Base-by-base conservation (phyloP, 768 basidiomycete species). In the Trametes cubensis region DNA sequence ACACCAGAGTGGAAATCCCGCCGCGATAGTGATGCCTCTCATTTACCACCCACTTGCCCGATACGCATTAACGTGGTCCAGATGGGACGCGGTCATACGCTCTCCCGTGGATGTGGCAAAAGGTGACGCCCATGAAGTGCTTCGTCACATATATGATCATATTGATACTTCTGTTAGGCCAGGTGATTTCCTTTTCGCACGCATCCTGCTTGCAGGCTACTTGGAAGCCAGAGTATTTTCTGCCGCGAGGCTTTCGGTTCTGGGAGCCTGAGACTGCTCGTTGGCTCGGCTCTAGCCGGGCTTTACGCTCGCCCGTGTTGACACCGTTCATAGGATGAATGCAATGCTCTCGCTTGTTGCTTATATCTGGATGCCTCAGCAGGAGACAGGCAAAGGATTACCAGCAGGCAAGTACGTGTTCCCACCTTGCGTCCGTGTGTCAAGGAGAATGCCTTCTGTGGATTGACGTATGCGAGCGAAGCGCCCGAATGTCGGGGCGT, bases 111-210 rank as follows among this genome's bases (percentile, higher is more conserved):
- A 11, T 40, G 42, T 52, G 58, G 50, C 41, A 52, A 15, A 20
- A 21, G 58, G 49, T 59, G 58, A 59, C 34, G 58, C 58, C 38
- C 41, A 5, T 28, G 28, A 34, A 40, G n/a, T 15, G 8, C 58
- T 44, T 59, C 57, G 47, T 50, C 57, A 50, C 57, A 30, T 26
- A 59, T 59, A 59, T 59, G 58, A 59, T 59, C 58, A 59, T 51
- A 59, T 59, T 59, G 58, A 34, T n/a, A 5, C 28, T 14, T 25
- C 17, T 1, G 34, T 23, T 11, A 23, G 28, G 49, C 18, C 30
- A 20, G 49, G 18, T 20, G 21, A 15, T 21, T 59, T 30, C 58
- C 42, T 2, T 40, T 50, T 23, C 6, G 17, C 47, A 4, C 40
- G 6, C 18, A n/a, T 4, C 46, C 11, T 30, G 26, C 6, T 20